These are phyloP conservation scores for Pythium coloratum DNA, from an alignment of 352 stramenopile genomes.

Conservation along the genomic window DNA sequence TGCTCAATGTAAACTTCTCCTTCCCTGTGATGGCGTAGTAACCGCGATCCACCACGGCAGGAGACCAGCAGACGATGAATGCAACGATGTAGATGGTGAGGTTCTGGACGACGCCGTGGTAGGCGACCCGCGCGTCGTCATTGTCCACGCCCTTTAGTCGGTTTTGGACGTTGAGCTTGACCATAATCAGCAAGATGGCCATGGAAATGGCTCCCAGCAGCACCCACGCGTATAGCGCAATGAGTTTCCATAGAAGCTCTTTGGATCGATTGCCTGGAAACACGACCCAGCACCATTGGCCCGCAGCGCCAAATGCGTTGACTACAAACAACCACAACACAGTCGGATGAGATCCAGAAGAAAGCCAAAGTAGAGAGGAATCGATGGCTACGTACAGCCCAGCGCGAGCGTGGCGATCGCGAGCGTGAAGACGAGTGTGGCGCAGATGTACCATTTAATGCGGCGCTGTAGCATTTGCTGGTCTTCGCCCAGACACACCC, in stretches of 20 bases:
- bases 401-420: constrained; percentile 53
- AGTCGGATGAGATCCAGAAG: too few relatives aligned
- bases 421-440: constrained; percentile 60
- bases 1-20: constrained; percentile 58
- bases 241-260: constrained; percentile 76
- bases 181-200: constrained; percentile 58
- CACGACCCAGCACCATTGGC: constrained; percentile 79
- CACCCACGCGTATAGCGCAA: constrained; percentile 77
- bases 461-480: constrained; percentile 81
- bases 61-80: constrained; percentile 83
- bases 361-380: too few relatives aligned
- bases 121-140: constrained; percentile 70
- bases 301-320: constrained; percentile 65
- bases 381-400: constrained; percentile 26
- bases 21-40: constrained; percentile 62
- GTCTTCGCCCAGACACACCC: constrained; percentile 81
- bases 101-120: constrained; percentile 82
- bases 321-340: constrained; percentile 26
- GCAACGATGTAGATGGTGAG: constrained; percentile 78
- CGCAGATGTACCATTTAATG: constrained; percentile 80
- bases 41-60: constrained; percentile 60
- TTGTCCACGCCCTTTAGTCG: constrained; percentile 72
- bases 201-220: constrained; percentile 56
- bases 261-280: constrained; percentile 44
- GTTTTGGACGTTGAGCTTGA: constrained; percentile 81